Base-by-base conservation (phyloP, 1,139 yeast genomes). In the Taphrina confusa region DNA sequence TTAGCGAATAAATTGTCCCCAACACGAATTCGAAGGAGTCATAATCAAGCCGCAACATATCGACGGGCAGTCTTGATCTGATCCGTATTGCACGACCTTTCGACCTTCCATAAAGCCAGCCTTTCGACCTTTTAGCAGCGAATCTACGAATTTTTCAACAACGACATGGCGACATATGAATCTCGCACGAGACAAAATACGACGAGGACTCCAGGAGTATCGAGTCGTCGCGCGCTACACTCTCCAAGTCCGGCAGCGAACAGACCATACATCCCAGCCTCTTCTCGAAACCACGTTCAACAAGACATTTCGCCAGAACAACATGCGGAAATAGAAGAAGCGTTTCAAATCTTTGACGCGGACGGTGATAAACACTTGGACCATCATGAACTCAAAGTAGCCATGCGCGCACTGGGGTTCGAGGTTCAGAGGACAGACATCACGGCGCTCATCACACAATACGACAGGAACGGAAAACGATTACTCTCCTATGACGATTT, bases 321-420 rank as follows among this genome's bases (percentile, higher is more conserved):
- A 71, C 85, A 85, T 66, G 94, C 87, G 68, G 97, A 92, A 70
- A 90, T 92, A 66, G 78, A 91, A 65, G 97, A 92, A 71, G 98
- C 97, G 1, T 94, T 94, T 71, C 82, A 87, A 56, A 77, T 92
- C 45, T 94, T 94, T 72, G 98, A 92, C 69, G 85, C 89, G 84
- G 89, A 92, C 71, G 84, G 83, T 62, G 98, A 92, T 71, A 96
- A 96, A 12, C 81, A 80, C 65, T 77, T 94, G 64, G 97, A 92
- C 70, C 92, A 87, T 70, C 98, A 92, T 69, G 98, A 92, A 69
- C 76, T 88, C 66, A 89, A 88, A 71, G 88, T 91, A 16, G 97
- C 98, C 0, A 83, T 92, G 76, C 75, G 96, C 64, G 98, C 98
- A 0, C 77, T 94, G 50, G 98, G 98, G 0, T 94, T 94, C 69